Base-by-base conservation (phyloP, 2,329 filamentous ascomycete species). In the Monosporascus sp. region DNA sequence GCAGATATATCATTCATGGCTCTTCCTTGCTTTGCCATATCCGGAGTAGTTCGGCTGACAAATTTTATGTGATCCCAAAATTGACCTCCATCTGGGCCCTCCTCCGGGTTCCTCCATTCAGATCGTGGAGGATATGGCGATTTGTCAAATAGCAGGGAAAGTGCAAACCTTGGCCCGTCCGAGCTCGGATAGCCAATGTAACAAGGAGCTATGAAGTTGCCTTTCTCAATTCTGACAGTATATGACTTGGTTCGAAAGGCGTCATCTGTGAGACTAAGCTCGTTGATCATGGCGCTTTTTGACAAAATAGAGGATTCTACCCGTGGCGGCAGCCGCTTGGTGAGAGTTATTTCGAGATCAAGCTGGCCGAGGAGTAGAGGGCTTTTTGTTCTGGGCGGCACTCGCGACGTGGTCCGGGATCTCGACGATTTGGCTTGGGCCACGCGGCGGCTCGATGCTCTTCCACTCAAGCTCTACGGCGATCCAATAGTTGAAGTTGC, bases 61-160 rank as follows among this genome's bases (percentile, higher is more conserved):
- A 65, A 65, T 44, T 65, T 60, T 18, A 49, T 51, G 20, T 58
- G 55, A 43, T 60, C 52, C 61, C 60, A 63, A 51, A 62, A 61
- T 18, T 50, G 51, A 41, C 54, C 37, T 3, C 31, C 47, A 37
- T 66, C 61, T 17, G 60, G 60, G 15, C 53, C 59, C 3, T 54
- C 51, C 43, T 58, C 55, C 4, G 60, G 62, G 22, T 51, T 31
- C 50, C 40, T 58, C 62, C 62, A 65, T 55, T 65, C 58, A 44
- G 54, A 54, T 47, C 60, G 57, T 31, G 59, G 60, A n/a, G 63
- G 61, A 54, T 64, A 66, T 26, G 63, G 63, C 43, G 63, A 63
- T 49, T 58, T 64, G 51, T 65, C 63, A 54, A 65, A 66, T 18
- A 62, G 14, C 20, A 65, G 35, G 47, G 62, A 61, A 50, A 63